Conservation (phyloP, 371 early-diverging fungal species). For the Syncephalastrum sp. region DNA sequence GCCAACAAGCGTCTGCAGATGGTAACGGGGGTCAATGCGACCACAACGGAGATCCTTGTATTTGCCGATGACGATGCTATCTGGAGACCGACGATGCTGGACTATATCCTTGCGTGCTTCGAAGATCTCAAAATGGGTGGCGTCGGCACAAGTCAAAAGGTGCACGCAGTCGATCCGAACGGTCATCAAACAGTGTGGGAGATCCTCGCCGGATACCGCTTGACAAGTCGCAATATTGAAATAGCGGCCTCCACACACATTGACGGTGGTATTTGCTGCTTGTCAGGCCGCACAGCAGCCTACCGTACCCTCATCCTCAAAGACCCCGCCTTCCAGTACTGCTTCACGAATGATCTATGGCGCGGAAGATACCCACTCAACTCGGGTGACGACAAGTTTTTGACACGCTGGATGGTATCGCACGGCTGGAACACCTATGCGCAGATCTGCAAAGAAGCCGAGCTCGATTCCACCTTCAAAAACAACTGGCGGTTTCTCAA, state of each 20-base stretch:
- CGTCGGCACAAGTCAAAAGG: slow-evolving; percentile 69
- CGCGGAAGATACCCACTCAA: slow-evolving; percentile 67
- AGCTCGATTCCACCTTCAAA: slow-evolving; percentile 69
- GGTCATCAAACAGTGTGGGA: slow-evolving; percentile 68
- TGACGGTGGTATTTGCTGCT: slow-evolving; percentile 71
- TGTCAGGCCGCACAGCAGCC: slow-evolving; percentile 74
- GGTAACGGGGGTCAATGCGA: slow-evolving; percentile 67
- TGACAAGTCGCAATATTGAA: slow-evolving; percentile 71
- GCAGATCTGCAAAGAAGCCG: slow-evolving; percentile 67
- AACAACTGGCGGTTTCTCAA: slow-evolving; percentile 74
- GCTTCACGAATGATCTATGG: slow-evolving; percentile 72
- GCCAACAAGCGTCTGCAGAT: slow-evolving; percentile 72
- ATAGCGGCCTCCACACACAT: slow-evolving; percentile 71
- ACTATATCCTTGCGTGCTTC: slow-evolving; percentile 68
- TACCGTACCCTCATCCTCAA: slow-evolving; percentile 69
- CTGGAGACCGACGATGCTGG: slow-evolving; percentile 62
- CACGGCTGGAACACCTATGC: slow-evolving; percentile 71
- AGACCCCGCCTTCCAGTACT: slow-evolving; percentile 69
- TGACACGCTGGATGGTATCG: slow-evolving; percentile 71
- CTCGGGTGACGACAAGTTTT: slow-evolving; percentile 73
- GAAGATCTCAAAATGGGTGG: slow-evolving; percentile 74
- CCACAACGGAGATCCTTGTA: slow-evolving; percentile 63
- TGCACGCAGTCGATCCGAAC: slow-evolving; percentile 54
- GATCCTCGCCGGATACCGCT: slow-evolving; percentile 66
- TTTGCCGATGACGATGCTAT: slow-evolving; percentile 78